phyloP scores from a whole-genome alignment of 257 asterid species.

The Solanum neorickii region DNA sequence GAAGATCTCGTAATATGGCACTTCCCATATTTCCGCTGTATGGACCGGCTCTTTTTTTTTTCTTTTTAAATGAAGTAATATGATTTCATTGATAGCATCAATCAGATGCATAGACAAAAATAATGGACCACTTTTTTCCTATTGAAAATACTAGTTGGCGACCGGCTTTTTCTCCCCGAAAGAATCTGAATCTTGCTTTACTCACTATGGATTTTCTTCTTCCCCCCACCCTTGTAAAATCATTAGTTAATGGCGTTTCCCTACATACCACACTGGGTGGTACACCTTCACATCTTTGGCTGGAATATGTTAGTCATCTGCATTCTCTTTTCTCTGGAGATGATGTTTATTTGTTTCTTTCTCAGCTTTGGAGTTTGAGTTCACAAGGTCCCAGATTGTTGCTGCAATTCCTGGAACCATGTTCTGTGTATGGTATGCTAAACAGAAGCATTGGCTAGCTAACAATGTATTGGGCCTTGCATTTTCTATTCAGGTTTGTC shows the following conservation, averaged over 20 bases:
- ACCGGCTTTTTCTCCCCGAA: not conserved
- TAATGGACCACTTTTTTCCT: not conserved
- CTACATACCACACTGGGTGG: not conserved
- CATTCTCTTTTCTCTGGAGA: not conserved
- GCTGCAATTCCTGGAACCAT: slow-evolving; percentile 92
- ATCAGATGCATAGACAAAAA: not conserved
- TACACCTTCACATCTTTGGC: not conserved
- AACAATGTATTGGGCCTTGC: slow-evolving; percentile 92
- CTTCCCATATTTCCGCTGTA: slow-evolving; percentile 68
- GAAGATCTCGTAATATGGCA: slow-evolving; percentile 60
- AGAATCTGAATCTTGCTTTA: not conserved
- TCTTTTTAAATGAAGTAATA: not conserved
- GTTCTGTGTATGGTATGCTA: slow-evolving; percentile 95
- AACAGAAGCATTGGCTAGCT: slow-evolving; percentile 96
- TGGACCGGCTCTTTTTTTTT: not conserved
- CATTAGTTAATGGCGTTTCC: not conserved
- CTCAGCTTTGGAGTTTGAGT: slow-evolving; percentile 86
- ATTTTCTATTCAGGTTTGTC: slow-evolving; percentile 81
- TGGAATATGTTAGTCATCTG: not conserved
- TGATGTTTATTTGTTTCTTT: slow-evolving; percentile 6
- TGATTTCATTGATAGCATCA: not conserved
- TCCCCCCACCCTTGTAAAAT: not conserved
- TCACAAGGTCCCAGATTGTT: slow-evolving; percentile 72
- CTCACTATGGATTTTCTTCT: not conserved
- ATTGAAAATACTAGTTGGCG: not conserved